phyloP scores from a whole-genome alignment of 768 basidiomycete genomes.

The Solioccasus polychromus region DNA sequence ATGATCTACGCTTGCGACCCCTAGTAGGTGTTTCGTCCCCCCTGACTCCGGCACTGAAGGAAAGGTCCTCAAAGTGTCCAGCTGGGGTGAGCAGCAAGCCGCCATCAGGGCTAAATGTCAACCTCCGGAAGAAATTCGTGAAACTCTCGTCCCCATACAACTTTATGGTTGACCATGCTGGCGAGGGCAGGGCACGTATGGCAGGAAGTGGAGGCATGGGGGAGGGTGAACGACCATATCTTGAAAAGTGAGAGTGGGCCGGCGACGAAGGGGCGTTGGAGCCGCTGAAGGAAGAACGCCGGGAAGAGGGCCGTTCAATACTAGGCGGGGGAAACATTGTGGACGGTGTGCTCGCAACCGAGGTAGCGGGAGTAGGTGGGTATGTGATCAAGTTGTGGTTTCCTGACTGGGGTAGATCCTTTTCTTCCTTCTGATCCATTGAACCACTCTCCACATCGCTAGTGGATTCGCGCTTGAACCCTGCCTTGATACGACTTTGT shows the following conservation, averaged over 20 bases:
- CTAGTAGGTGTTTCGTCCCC: conserved; percentile 45
- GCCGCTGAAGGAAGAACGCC: conserved; percentile 67
- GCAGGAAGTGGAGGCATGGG: conserved; percentile 93
- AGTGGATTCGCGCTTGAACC: conserved; percentile 68
- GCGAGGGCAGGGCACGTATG: conserved; percentile 68
- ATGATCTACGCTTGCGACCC: conserved; percentile 57
- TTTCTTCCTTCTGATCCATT: conserved; percentile 53
- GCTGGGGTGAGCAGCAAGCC: conserved; percentile 92
- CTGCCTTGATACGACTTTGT: conserved; percentile 51
- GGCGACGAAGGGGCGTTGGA: conserved; percentile 81
- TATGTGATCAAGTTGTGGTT: conserved; percentile 30
- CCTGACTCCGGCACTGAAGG: conserved; percentile 39
- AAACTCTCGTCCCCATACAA: conserved; percentile 95
- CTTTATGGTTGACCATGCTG: conserved; percentile 66
- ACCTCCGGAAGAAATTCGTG: conserved; percentile 92
- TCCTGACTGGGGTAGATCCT: conserved; percentile 27
- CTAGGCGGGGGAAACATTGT: conserved; percentile 43
- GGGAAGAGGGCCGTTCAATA: conserved; percentile 61
- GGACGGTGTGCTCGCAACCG: conserved; percentile 65
- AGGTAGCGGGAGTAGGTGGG: conserved; percentile 64
- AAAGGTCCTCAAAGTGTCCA: conserved; percentile 94
- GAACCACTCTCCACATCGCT: conserved; percentile 73
- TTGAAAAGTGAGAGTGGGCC: conserved; percentile 47
- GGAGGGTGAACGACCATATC: conserved; percentile 81
- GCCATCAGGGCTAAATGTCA: conserved; percentile 95